Conservation (phyloP, 345 rosid species). For the Boechera retrofracta region DNA sequence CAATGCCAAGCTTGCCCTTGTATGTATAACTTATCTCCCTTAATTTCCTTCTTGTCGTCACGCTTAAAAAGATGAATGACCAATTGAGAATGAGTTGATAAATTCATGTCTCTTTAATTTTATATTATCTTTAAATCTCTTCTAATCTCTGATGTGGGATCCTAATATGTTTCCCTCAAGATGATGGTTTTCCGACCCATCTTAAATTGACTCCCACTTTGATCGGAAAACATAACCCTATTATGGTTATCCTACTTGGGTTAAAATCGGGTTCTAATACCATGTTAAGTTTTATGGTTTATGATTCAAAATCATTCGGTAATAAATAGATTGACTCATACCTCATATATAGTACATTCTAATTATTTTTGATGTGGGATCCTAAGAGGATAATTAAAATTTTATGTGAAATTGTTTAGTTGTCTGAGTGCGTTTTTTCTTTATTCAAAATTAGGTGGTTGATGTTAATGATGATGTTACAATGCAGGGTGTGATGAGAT, state of each 20-base stretch:
- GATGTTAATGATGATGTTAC: slow-evolving; percentile 11
- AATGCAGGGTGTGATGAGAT: slow-evolving; percentile 77
- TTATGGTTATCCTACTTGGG: background rate
- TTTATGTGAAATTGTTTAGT: background rate
- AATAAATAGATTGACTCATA: no score
- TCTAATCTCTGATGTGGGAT: no score
- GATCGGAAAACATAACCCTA: no score
- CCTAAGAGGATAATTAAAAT: background rate
- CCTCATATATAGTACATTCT: background rate
- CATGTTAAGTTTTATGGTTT: background rate
- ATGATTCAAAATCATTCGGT: no score
- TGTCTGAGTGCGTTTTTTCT: background rate
- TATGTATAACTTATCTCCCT: slow-evolving; percentile 40
- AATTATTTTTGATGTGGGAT: background rate
- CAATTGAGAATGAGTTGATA: background rate
- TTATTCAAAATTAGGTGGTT: background rate
- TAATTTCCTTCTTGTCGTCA: background rate
- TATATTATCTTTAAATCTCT: no score
- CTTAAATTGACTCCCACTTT: no score
- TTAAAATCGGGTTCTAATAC: background rate
- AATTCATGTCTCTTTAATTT: background rate
- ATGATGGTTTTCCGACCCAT: no score
- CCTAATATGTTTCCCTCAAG: no score
- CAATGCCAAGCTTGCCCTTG: slow-evolving; percentile 69
- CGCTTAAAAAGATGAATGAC: background rate